Evolutionary conservation across 1,139 yeast genomes (phyloP).

Genomic region (Pichia sp.): DNA sequence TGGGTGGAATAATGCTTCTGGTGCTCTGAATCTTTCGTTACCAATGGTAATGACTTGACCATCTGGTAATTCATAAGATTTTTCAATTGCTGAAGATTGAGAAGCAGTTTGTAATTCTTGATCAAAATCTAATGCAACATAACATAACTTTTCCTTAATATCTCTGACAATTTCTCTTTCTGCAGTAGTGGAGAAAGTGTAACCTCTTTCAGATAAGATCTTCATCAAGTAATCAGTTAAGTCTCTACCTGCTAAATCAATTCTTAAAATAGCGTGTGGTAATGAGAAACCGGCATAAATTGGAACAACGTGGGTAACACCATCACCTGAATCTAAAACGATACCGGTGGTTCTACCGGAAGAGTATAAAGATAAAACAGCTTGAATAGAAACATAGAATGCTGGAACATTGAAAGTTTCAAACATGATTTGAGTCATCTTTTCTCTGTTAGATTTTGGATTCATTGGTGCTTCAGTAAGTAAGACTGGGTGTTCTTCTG

Average conservation of each 20-base stretch:
- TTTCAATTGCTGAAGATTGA: conserved; percentile 96
- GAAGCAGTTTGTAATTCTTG: conserved; percentile 96
- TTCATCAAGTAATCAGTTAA: conserved; percentile 98
- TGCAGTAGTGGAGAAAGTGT: conserved; percentile 97
- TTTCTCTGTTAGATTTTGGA: conserved; percentile 99
- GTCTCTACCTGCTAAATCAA: conserved; percentile 99
- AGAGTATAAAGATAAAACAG: conserved; percentile 94
- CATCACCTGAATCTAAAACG: conserved; percentile 99
- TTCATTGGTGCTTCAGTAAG: conserved; percentile 95
- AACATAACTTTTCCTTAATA: conserved; percentile 98
- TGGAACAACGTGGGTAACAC: conserved; percentile 99
- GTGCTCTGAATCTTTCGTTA: conserved; percentile 99
- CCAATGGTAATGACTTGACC: conserved; percentile 99
- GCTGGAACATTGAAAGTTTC: conserved; percentile 99
- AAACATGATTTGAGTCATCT: conserved; percentile 98
- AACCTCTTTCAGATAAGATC: conserved; percentile 97
- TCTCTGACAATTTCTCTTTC: conserved; percentile 99
- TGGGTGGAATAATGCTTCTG: conserved; percentile 99
- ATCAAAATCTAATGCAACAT: conserved; percentile 59
- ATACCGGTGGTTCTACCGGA: conserved; percentile 99
- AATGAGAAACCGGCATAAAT: conserved; percentile 99
- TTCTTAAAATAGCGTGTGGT: conserved; percentile 98
- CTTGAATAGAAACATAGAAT: conserved; percentile 97
- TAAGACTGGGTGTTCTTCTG: conserved; percentile 78
- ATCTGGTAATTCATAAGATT: conserved; percentile 98